Percentiles rank a stretch among this genome's conserved stretches.
Evolutionary conservation across 73 alveolate species (phyloP).

Genomic region (Tetrahymena elliotti): DNA sequence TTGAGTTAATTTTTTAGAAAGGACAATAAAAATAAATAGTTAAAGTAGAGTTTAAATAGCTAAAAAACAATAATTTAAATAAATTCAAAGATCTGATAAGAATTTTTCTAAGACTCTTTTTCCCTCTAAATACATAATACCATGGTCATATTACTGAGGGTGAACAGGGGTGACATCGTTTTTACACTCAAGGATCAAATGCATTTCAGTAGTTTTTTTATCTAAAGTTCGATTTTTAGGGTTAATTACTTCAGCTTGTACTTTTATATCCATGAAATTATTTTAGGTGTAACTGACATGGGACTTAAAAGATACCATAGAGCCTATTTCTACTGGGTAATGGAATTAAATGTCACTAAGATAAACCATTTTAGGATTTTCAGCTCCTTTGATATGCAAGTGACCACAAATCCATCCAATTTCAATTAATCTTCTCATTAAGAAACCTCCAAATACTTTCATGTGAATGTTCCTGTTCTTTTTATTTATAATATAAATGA

Average conservation of each 20-base stretch:
- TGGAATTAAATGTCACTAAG: conserved; percentile 6
- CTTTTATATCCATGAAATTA: neutral
- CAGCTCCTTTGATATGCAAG: conserved; percentile 13
- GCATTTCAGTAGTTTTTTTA: neutral
- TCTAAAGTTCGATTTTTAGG: neutral
- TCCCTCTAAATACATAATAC: neutral
- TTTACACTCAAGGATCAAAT: neutral
- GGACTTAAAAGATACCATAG: neutral
- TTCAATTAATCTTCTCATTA: conserved; percentile 31
- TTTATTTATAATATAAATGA: neutral
- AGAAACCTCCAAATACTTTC: conserved; percentile 27
- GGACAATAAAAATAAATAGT: no score
- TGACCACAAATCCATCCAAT: conserved; percentile 27
- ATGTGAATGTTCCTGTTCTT: conserved; percentile 19
- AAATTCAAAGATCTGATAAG: neutral
- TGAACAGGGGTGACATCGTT: neutral
- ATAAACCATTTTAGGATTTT: conserved; percentile 3
- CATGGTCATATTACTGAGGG: neutral
- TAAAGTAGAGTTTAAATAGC: no score
- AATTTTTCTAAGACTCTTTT: neutral
- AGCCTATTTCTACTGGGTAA: conserved; percentile 27
- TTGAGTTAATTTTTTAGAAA: no score
- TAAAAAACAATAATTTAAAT: no score
- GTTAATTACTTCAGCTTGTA: neutral
- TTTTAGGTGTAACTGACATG: neutral